phyloP scores from a whole-genome alignment of 2,329 filamentous ascomycete genomes.

The Emergomyces pasteurianus region DNA sequence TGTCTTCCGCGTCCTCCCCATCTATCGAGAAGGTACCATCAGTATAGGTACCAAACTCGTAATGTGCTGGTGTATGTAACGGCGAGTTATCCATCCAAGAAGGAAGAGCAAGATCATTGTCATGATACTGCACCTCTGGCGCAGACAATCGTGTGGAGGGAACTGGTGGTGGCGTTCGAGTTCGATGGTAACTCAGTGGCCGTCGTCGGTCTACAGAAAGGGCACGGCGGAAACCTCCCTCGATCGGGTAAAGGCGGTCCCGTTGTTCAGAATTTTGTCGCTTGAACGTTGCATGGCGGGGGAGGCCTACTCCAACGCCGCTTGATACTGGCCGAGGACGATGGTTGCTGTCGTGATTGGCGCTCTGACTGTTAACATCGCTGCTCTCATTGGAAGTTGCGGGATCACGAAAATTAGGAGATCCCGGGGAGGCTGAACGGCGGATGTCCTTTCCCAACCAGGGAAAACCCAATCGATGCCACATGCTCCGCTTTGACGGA shows the following conservation, averaged over 20 bases:
- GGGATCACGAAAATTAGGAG: neutral
- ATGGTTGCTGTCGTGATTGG: slow-evolving; percentile 7
- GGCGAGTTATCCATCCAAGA: slow-evolving; percentile 7
- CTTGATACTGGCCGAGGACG: slow-evolving; percentile 10
- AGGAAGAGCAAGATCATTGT: slow-evolving; percentile 16
- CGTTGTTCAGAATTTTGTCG: slow-evolving; percentile 58
- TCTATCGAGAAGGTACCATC: slow-evolving; percentile 3
- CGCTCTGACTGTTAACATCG: neutral
- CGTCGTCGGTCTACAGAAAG: slow-evolving; percentile 45
- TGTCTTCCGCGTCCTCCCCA: slow-evolving; percentile 19
- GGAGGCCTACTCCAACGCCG: neutral
- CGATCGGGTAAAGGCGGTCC: slow-evolving; percentile 56
- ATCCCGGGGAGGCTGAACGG: slow-evolving; percentile 17
- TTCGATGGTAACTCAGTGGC: slow-evolving; percentile 32
- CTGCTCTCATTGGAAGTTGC: slow-evolving; percentile 6
- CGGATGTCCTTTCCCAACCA: slow-evolving; percentile 32
- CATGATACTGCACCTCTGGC: slow-evolving; percentile 28
- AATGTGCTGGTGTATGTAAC: neutral
- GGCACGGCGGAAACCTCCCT: slow-evolving; percentile 54
- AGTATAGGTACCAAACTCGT: slow-evolving; percentile 4
- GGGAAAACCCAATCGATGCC: slow-evolving; percentile 33
- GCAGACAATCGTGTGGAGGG: slow-evolving; percentile 28
- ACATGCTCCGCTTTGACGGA: slow-evolving; percentile 32
- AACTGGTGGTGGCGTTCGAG: slow-evolving; percentile 30
- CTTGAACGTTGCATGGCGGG: slow-evolving; percentile 20